Evolutionary conservation across 2,329 filamentous ascomycete genomes (phyloP).

Genomic region (Neoascochyta sp.): DNA sequence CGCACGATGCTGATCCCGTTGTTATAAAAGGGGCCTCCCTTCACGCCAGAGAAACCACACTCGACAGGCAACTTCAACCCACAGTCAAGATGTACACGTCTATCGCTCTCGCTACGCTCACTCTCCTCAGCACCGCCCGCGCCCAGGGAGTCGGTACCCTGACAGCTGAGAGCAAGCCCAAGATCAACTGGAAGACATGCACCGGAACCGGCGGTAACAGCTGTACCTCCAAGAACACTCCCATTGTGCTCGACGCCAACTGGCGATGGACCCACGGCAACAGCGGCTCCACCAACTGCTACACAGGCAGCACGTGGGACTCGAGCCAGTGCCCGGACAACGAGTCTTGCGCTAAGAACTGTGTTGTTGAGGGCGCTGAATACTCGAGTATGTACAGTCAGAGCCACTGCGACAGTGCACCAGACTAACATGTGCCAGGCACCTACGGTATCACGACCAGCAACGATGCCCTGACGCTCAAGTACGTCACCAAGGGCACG

Average conservation of each 20-base stretch:
- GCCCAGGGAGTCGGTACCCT: conserved; percentile 44
- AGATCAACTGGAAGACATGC: conserved; percentile 40
- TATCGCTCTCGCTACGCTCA: conserved; percentile 40
- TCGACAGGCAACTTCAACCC: no score
- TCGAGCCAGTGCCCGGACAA: conserved; percentile 40
- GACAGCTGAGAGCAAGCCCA: conserved; percentile 42
- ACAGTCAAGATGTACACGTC: conserved; percentile 39
- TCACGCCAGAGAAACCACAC: conserved; percentile 5
- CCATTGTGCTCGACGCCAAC: conserved; percentile 46
- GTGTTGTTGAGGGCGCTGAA: conserved; percentile 44
- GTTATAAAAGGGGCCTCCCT: conserved; percentile 27
- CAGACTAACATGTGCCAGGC: conserved; percentile 13
- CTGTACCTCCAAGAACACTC: conserved; percentile 38
- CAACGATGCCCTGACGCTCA: conserved; percentile 52
- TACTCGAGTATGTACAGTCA: conserved; percentile 30
- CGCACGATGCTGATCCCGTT: conserved; percentile 1
- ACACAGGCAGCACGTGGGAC: conserved; percentile 46
- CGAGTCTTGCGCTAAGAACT: conserved; percentile 39
- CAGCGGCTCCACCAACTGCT: conserved; percentile 49
- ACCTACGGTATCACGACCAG: conserved; percentile 52
- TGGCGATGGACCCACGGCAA: conserved; percentile 50
- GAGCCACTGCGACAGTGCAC: no score
- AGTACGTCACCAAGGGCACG: conserved; percentile 54
- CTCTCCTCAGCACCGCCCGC: conserved; percentile 38
- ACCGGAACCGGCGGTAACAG: conserved; percentile 38